Conservation (phyloP, 208 protist genomes). For the Balamuthia mandrillaris region DNA sequence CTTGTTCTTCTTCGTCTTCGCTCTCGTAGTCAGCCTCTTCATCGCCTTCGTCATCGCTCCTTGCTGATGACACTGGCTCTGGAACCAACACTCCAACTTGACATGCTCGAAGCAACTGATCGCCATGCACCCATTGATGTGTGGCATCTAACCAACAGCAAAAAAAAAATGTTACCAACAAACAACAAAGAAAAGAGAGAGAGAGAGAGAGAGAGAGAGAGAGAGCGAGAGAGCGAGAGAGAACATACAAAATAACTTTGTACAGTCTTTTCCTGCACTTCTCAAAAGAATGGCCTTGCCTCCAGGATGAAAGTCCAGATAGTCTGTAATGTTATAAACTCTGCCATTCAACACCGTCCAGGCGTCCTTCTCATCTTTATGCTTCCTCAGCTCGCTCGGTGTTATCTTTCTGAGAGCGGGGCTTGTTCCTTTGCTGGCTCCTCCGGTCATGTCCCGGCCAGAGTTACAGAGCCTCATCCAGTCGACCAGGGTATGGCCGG, state of each 20-base stretch:
- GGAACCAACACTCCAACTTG: background rate
- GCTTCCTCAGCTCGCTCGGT: background rate
- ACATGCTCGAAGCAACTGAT: background rate
- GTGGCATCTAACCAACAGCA: background rate
- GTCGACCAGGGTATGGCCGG: background rate
- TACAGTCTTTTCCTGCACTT: background rate
- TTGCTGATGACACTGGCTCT: too few relatives aligned
- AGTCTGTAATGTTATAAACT: constrained; percentile 11
- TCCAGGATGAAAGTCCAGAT: constrained; percentile 16
- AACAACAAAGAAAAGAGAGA: background rate
- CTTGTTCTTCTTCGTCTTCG: too few relatives aligned
- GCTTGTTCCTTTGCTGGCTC: too few relatives aligned
- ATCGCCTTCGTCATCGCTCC: too few relatives aligned
- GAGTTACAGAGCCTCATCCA: background rate
- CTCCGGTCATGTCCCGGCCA: background rate
- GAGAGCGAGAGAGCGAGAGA: background rate
- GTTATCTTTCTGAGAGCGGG: constrained; percentile 12
- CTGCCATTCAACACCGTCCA: constrained; percentile 6
- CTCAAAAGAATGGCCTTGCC: background rate
- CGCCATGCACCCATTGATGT: constrained; percentile 5
- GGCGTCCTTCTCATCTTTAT: background rate
- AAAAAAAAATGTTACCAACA: background rate
- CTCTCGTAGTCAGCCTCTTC: too few relatives aligned
- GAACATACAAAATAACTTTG: background rate
- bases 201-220: background rate